These are phyloP conservation scores for Penicillium capsulatum DNA, from an alignment of 2,329 filamentous ascomycete genomes.

Conservation along the genomic window DNA sequence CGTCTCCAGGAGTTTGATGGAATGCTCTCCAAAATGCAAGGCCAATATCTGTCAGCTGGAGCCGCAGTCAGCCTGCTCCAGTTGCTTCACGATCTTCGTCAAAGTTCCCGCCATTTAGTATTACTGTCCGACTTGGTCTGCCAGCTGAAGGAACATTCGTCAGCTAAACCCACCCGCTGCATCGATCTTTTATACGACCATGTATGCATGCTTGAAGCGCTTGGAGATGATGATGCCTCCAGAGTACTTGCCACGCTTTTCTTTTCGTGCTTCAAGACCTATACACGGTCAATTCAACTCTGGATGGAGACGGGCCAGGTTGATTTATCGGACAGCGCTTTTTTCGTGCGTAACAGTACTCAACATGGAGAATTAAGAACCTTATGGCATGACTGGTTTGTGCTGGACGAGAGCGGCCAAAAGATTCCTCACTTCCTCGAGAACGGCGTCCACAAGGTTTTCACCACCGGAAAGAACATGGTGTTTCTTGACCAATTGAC, in stretches of 20 bases:
- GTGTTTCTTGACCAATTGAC: constrained; percentile 72
- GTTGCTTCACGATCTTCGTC: constrained; percentile 56
- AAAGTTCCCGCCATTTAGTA: constrained; percentile 53
- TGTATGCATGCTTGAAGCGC: constrained; percentile 64
- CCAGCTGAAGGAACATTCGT: constrained; percentile 47
- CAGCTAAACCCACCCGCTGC: constrained; percentile 61
- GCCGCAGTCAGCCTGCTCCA: constrained; percentile 63
- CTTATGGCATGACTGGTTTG: constrained; percentile 73
- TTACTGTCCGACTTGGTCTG: constrained; percentile 60
- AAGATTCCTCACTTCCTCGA: constrained; percentile 73
- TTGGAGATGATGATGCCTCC: constrained; percentile 60
- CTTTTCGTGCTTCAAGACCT: constrained; percentile 75
- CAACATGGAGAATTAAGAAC: constrained; percentile 56
- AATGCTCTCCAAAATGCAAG: constrained; percentile 57
- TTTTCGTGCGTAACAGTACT: constrained; percentile 66
- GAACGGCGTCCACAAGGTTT: constrained; percentile 65
- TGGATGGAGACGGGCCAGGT: constrained; percentile 84
- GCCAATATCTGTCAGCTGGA: constrained; percentile 53
- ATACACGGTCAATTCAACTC: constrained; percentile 69
- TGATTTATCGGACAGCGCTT: constrained; percentile 60
- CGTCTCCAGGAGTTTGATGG: constrained; percentile 58
- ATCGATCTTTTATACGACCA: constrained; percentile 73
- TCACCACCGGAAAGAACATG: constrained; percentile 83
- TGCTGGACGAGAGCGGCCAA: constrained; percentile 56
- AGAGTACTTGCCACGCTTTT: constrained; percentile 65